Conservation (phyloP, 768 basidiomycete genomes). For the Mrakia hoshinonis region DNA sequence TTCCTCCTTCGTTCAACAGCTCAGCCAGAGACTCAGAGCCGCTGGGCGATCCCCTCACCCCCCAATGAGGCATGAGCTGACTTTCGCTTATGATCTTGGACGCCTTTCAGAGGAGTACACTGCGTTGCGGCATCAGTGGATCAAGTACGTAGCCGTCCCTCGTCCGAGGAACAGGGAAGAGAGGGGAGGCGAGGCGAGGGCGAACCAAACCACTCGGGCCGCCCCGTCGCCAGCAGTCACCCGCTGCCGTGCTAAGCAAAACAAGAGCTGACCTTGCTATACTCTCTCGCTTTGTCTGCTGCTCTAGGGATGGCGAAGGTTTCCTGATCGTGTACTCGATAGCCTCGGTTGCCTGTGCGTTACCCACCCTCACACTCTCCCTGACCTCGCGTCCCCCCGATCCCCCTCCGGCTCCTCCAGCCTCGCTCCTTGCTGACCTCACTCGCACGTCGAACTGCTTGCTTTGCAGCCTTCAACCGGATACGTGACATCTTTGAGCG, state of each 20-base stretch:
- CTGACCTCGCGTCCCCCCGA: neutral
- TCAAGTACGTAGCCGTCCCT: conserved; percentile 57
- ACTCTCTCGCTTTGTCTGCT: conserved; percentile 4
- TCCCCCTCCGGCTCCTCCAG: neutral
- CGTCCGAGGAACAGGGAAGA: neutral
- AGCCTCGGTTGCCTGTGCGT: conserved; percentile 73
- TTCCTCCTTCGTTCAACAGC: neutral
- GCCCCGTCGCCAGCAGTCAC: neutral
- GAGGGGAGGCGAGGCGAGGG: neutral
- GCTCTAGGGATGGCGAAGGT: conserved; percentile 81
- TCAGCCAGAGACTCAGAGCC: no score
- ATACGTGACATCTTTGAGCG: conserved; percentile 49
- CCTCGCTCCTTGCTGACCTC: conserved; percentile 13
- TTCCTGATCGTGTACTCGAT: conserved; percentile 96
- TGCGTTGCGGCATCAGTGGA: conserved; percentile 94
- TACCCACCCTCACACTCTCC: conserved; percentile 79
- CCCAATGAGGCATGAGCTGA: neutral
- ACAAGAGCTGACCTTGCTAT: neutral
- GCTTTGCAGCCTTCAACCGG: conserved; percentile 21
- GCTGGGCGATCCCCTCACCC: neutral
- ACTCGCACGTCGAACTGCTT: neutral
- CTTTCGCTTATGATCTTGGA: neutral
- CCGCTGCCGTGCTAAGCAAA: no score
- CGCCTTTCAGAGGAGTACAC: conserved; percentile 77
- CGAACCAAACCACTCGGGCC: neutral